Base-by-base conservation (phyloP, 371 early-diverging fungal genomes). In the Mortierella sp. region DNA sequence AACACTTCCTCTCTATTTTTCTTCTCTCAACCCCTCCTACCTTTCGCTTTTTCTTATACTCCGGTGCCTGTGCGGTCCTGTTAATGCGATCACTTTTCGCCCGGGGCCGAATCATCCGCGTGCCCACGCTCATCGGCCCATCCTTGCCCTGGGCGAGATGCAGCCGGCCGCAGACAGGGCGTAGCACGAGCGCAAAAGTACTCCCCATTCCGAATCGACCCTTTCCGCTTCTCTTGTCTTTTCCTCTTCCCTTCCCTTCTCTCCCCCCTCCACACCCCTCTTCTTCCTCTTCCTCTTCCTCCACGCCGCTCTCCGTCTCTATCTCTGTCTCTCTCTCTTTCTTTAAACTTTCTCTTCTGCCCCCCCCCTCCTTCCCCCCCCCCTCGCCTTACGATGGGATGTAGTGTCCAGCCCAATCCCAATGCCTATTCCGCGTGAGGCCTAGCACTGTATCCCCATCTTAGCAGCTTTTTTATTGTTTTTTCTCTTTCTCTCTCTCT, bases 81-180 rank as follows among this genome's bases (percentile, higher is more conserved):
- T 43, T 45, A 23, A 15, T 59, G 44, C 58, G 25, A 45, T 44
- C 59, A 59, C 45, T 25, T 59, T 18, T 59, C 43, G 45, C 43
- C 45, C 44, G 21, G 48, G 14, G 52, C 29, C 55, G 12, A 30
- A 15, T 64, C 26, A 57, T 18, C 57, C 28, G 46, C 37, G 43
- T 44, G 45, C 63, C 55, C 18, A 29, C 37, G 50, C 52, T 51
- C 51, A 29, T 50, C 18, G 48, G 18, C 29, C 29, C 2, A 1
- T 55, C 56, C 23, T 9, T 16, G 59, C 26, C 68, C 46, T 68
- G 37, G 37, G 37, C 68, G 62, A 68, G 68, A 47, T 25, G 48
- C 55, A 56, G 57, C 62, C 68, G 56, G 53, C 48, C 37, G 7
- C 23, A 23, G 52, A 23, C 25, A 25, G 23, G 5, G 19, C 25